phyloP scores from a whole-genome alignment of 2,329 filamentous ascomycete species.

The Coniella vitis region DNA sequence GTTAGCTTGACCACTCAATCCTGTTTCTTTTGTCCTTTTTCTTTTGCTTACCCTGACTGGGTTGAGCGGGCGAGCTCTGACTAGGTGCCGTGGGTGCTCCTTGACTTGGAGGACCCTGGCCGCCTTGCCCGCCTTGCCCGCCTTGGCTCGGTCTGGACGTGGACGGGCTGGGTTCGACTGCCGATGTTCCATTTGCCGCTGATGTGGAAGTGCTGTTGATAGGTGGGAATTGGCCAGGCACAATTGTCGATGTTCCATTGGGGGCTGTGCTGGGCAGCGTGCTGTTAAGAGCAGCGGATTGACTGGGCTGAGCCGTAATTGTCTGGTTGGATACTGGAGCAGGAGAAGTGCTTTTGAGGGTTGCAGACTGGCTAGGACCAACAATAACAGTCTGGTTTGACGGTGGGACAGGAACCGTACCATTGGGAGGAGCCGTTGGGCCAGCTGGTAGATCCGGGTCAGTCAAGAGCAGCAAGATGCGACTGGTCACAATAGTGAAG shows the following conservation, averaged over 20 bases:
- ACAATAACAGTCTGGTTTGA: constrained; percentile 4
- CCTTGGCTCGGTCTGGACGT: neutral
- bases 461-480: neutral
- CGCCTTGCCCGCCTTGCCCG: constrained; percentile 6
- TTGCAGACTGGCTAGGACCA: neutral
- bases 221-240: neutral
- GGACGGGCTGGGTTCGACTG: neutral
- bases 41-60: neutral
- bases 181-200: neutral
- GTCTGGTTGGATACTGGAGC: constrained; percentile 3
- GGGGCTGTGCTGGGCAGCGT: neutral
- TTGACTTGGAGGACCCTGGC: constrained; percentile 2
- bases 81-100: neutral
- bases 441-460: constrained; percentile 5
- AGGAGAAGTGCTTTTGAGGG: constrained; percentile 6
- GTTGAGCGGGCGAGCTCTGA: neutral
- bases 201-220: too few species aligned
- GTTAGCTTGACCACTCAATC: neutral
- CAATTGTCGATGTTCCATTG: neutral
- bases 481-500: constrained; percentile 5
- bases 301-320: neutral
- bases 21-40: too few species aligned
- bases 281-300: neutral
- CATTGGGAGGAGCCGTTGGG: constrained; percentile 7
- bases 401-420: constrained; percentile 4